Base-by-base conservation (phyloP, 306 rosid genomes). In the Oxytropis ochrocephala region DNA sequence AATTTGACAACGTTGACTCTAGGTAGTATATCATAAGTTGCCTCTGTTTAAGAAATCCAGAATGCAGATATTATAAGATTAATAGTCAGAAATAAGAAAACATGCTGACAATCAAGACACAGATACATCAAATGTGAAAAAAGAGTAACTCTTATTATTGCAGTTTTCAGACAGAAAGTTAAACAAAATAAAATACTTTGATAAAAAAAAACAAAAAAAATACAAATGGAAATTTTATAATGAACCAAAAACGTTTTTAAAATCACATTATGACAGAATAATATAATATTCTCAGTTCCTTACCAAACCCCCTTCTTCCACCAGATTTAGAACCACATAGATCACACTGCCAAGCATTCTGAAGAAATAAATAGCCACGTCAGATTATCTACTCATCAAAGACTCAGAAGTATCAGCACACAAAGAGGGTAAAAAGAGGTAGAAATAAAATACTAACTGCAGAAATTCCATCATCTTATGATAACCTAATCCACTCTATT, bases 261-360 rank as follows among this genome's bases (percentile, higher is more conserved):
- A 51, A 2, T 36, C 17, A 38, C 11, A 11, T 59, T 16, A 59
- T 0, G 18, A 43, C 4, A 64, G 21, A 18, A 44, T 55, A 35
- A 50, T 30, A 53, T 13, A 18, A 65, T 59, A 67, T 50, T 14
- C 59, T 7, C 4, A 33, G 1, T 27, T 66, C 70, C 92, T 85
- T 84, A 95, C 99, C 96, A 82, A 95, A 95, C 36, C 99, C 99
- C 85, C 88, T 84, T 87, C 88, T 85, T 84, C 99, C 99, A 73
- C 99, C 99, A 73, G 99, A 95, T 86, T 91, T 95, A 30, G 93
- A 84, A 54, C 92, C 93, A 41, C 99, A 95, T 49, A 95, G 82
- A 78, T 87, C 99, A 27, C 99, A 95, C 5, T 87, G 99, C 97
- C 99, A 95, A 14, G 96, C 93, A 83, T 87, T 95, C 99, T 95